These are phyloP conservation scores for Bacterosira constricta DNA, from an alignment of 108 stramenopile genomes.

Conservation along the genomic window DNA sequence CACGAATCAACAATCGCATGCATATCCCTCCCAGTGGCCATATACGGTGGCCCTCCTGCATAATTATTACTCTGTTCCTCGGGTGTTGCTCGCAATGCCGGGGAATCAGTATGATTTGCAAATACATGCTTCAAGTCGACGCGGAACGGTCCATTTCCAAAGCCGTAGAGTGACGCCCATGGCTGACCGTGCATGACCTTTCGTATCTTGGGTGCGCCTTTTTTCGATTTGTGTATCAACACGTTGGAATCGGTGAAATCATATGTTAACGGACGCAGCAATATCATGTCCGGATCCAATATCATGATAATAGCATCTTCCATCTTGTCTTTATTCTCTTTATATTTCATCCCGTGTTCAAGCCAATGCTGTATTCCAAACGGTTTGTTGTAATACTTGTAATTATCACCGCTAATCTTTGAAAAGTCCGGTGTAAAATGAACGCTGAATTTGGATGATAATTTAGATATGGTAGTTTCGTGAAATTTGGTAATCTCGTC, in stretches of 20 bases:
- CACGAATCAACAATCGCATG: slow-evolving; percentile 65
- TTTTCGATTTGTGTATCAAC: slow-evolving; percentile 38
- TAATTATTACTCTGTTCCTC: slow-evolving; percentile 52
- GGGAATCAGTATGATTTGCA: slow-evolving; percentile 50
- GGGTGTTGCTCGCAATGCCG: slow-evolving; percentile 33
- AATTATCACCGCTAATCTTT: slow-evolving; percentile 48
- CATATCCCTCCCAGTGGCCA: slow-evolving; percentile 77
- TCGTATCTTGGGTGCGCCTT: slow-evolving; percentile 33
- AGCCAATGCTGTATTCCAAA: slow-evolving; percentile 88
- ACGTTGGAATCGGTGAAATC: slow-evolving; percentile 73
- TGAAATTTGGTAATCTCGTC: slow-evolving; percentile 28
- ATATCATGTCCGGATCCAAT: slow-evolving; percentile 84
- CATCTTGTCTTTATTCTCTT: slow-evolving; percentile 47
- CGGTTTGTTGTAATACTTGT: slow-evolving; percentile 95
- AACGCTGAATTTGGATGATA: slow-evolving; percentile 57
- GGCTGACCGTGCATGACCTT: slow-evolving; percentile 89
- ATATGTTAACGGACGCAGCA: slow-evolving; percentile 78
- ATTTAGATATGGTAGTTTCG: slow-evolving; percentile 43
- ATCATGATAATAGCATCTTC: slow-evolving; percentile 75
- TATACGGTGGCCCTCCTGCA: slow-evolving; percentile 77
- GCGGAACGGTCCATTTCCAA: slow-evolving; percentile 76
- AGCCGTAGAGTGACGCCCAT: slow-evolving; percentile 88
- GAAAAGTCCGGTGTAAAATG: slow-evolving; percentile 79
- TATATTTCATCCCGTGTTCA: slow-evolving; percentile 60
- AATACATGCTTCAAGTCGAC: slow-evolving; percentile 58